Evolutionary conservation across 1,284 basidiomycete species (phyloP), one percentile per base, ranked within the genome.

Genomic region (Prillingera fragicola): DNA sequence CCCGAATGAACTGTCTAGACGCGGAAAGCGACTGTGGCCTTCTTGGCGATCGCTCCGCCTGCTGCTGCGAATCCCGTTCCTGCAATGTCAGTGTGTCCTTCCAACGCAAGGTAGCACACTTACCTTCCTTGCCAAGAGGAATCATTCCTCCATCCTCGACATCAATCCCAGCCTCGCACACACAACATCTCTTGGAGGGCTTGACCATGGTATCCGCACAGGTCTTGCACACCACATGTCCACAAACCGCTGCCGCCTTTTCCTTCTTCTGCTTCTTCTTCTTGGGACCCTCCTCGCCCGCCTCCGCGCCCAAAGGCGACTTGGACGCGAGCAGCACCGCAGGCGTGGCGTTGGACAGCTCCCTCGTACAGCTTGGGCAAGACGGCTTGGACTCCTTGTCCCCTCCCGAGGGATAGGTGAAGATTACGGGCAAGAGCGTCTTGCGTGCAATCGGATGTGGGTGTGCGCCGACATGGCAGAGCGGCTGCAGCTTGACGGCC

Each of bases 51-150:
- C n/a, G 88, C 85, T 50, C 88, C 68, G n/a, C 88, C 88, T 17
- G 88, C 88, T 26, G 85, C 85, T 8, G 88, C 87, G 60, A 85
- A 91, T 0, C 88, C 88, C 5, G 88, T 92, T 17, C 87, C 85
- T 87, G 40, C 13, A 7, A n/a, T 17, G 41, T 52, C 47, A 48
- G 37, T 22, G 26, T 38, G 40, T 38, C n/a, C 27, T 19, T 7
- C 5, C 23, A 12, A 5, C 17, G 21, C 13, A 14, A 14, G 23
- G 18, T 17, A 8, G 7, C 33, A 12, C 4, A 68, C 76, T 51
- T 44, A 82, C 87, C 88, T 79, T 94, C 88, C 51, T 87, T 78
- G 56, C 81, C 81, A 15, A 70, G 56, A 27, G 61, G 58, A 42
- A 72, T 73, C 33, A 54, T 48, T 32, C 53, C 54, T 14, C 31